Percentiles rank a stretch among this genome's conserved stretches.
phyloP scores from a whole-genome alignment of 805 yeast genomes.

The Candida taoyuanica region DNA sequence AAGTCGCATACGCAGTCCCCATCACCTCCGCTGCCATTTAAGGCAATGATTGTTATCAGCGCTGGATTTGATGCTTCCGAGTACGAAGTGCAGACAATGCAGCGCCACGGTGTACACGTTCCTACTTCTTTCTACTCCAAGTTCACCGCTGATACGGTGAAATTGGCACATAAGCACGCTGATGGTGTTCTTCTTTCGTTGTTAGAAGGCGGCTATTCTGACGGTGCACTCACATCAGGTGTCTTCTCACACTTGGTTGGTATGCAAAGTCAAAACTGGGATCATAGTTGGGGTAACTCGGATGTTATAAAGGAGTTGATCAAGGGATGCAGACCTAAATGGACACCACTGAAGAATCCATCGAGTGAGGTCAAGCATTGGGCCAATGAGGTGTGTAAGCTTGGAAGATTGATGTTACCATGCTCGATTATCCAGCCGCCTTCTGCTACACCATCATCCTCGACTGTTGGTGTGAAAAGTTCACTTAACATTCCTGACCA shows the following conservation, averaged over 20 bases:
- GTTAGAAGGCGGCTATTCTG: constrained; percentile 84
- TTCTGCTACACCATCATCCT: too few species aligned
- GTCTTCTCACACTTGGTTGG: constrained; percentile 77
- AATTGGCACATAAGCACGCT: constrained; percentile 57
- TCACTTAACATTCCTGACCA: constrained; percentile 2
- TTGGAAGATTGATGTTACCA: constrained; percentile 63
- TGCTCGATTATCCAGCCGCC: constrained; percentile 23
- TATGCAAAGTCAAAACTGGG: constrained; percentile 53
- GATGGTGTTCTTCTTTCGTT: constrained; percentile 61
- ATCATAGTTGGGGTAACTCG: constrained; percentile 58
- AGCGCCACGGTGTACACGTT: constrained; percentile 74
- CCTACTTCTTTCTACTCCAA: constrained; percentile 75
- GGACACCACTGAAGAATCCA: constrained; percentile 57
- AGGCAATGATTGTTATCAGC: constrained; percentile 63
- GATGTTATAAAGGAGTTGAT: constrained; percentile 60
- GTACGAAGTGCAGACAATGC: constrained; percentile 79
- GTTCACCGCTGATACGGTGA: constrained; percentile 70
- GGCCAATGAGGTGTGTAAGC: constrained; percentile 59
- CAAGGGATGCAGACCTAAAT: constrained; percentile 62
- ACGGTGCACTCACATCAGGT: constrained; percentile 75
- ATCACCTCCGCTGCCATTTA: constrained; percentile 32
- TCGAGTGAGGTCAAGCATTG: constrained; percentile 48
- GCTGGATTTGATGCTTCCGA: constrained; percentile 90
- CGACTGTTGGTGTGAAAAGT: constrained; percentile 3
- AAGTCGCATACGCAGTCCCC: neutral